Conservation (phyloP, 192 early-diverging fungal genomes). For the Gonapodya sp. region DNA sequence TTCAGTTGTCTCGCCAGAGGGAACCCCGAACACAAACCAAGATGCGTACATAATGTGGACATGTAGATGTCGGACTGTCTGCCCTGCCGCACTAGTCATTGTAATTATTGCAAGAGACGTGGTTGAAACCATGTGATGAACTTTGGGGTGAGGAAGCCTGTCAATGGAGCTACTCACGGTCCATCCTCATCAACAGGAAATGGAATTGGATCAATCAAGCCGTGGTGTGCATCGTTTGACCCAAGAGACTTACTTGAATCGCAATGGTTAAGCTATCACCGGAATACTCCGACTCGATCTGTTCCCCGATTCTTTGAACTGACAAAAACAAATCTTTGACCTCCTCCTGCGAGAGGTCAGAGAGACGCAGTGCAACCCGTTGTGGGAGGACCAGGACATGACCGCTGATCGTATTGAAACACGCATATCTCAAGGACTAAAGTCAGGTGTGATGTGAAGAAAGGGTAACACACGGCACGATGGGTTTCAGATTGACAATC, state of each 20-base stretch:
- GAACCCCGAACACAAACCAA: too few species aligned
- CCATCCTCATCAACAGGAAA: neutral
- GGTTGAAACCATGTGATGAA: too few species aligned
- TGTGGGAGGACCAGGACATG: conserved; percentile 67
- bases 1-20: too few species aligned
- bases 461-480: conserved; percentile 30
- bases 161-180: neutral
- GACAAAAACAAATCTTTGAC: conserved; percentile 70
- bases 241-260: conserved; percentile 43
- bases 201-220: neutral
- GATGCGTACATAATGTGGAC: conserved; percentile 86
- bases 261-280: conserved; percentile 68
- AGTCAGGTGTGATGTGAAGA: neutral
- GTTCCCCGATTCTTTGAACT: conserved; percentile 63
- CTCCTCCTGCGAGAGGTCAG: conserved; percentile 70
- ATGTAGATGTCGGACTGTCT: conserved; percentile 85
- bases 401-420: conserved; percentile 12
- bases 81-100: conserved; percentile 39
- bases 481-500: conserved; percentile 89
- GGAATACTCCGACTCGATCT: conserved; percentile 62
- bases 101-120: conserved; percentile 3
- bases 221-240: neutral
- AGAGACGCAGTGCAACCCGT: conserved; percentile 58
- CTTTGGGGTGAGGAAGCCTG: too few species aligned
- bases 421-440: neutral